Evolutionary conservation across 169 alveolate species (phyloP), one percentile per base, ranked within the genome.

Genomic region (Plasmodium fragile): DNA sequence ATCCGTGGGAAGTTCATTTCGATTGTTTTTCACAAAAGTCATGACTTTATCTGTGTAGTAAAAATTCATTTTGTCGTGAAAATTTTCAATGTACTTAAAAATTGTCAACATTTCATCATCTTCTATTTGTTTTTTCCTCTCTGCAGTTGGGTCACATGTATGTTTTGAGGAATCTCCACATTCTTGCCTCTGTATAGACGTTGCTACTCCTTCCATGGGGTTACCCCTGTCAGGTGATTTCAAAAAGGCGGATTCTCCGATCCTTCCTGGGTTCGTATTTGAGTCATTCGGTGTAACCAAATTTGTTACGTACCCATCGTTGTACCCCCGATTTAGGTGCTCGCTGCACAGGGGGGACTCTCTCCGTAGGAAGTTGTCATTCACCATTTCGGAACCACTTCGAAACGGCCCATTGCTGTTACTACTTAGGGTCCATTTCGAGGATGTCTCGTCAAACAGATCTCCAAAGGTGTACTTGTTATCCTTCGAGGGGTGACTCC

Each of bases 41-140:
- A 69, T 49, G 13, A 89, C 53, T 28, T 79, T 78, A 41, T 41
- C 32, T n/a, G 80, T 18, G 52, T 89, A 89, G 81, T 78, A 89
- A 55, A 89, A 89, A 22, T 79, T 59, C 94, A 89, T 89, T 28
- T 79, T 79, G 5, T 78, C 39, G 70, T 89, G 94, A 79, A 59
- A 78, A 69, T 89, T 89, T 41, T 89, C 82, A 7, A 89, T 89
- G 72, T 89, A 89, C 82, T 89, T 89, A 89, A 89, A 89, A 78
- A 89, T 80, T 59, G 71, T 43, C 32, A 78, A 36, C 43, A 89
- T 43, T 30, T 89, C 94, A 18, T 89, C 81, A 75, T 41, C 70
- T 28, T 65, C 30, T 22, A 65, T 7, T 22, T 65, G 8, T 65
- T 8, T 65, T 22, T 39, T 65, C 36, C 36, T 65, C 75, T 65